A percentile compares a stretch with the other conserved stretches of the same genome.
phyloP scores from a whole-genome alignment of 805 yeast species.

The Sugiyamaella valdiviana region DNA sequence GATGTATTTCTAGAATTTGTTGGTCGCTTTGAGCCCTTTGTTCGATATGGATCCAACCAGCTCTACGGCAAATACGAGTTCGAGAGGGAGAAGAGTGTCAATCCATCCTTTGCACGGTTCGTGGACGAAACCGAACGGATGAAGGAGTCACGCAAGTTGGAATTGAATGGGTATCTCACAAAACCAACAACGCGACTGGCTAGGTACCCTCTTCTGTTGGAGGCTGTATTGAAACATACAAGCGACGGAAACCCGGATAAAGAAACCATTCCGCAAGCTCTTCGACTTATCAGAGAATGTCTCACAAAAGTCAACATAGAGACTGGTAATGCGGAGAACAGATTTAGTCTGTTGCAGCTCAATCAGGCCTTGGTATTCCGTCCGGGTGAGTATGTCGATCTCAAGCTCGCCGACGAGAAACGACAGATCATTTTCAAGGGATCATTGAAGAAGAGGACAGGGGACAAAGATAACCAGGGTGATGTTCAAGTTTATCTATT shows the following conservation, averaged over 20 bases:
- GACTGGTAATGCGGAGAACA: slow-evolving; percentile 88
- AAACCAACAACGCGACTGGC: slow-evolving; percentile 97
- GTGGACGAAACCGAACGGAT: slow-evolving; percentile 83
- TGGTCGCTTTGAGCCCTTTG: slow-evolving; percentile 85
- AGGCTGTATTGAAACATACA: slow-evolving; percentile 78
- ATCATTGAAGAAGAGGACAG: slow-evolving; percentile 64
- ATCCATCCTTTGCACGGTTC: slow-evolving; percentile 86
- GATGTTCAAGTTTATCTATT: slow-evolving; percentile 80
- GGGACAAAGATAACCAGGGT: slow-evolving; percentile 65
- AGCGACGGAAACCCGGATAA: slow-evolving; percentile 69
- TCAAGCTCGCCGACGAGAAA: slow-evolving; percentile 76
- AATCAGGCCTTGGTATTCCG: slow-evolving; percentile 77
- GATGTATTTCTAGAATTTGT: slow-evolving; percentile 81
- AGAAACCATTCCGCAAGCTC: slow-evolving; percentile 61
- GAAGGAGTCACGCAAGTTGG: slow-evolving; percentile 82
- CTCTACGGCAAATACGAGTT: slow-evolving; percentile 92
- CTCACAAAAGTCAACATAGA: slow-evolving; percentile 76
- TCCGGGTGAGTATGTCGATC: slow-evolving; percentile 77
- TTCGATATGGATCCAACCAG: slow-evolving; percentile 88
- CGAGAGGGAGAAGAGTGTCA: slow-evolving; percentile 86
- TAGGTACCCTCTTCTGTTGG: slow-evolving; percentile 77
- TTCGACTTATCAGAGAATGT: slow-evolving; percentile 66
- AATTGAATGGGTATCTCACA: slow-evolving; percentile 85
- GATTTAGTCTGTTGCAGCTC: slow-evolving; percentile 80
- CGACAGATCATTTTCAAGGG: slow-evolving; percentile 76